These are phyloP conservation scores for Gaultheria prostrata DNA, from an alignment of 148 eudicot genomes.

Conservation along the genomic window DNA sequence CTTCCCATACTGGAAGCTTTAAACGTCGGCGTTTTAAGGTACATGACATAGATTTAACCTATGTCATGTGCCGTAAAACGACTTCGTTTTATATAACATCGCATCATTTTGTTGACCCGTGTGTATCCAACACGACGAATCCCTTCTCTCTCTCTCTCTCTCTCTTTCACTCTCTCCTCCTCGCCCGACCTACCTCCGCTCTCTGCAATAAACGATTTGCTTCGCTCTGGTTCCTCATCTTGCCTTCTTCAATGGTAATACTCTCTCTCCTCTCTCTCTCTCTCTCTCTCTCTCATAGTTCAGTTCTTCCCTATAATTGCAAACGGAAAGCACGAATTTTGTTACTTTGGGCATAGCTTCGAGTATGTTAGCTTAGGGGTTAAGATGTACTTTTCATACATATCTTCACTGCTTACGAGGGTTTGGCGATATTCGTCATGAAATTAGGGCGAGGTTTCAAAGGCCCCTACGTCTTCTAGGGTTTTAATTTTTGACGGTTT, in stretches of 20 bases:
- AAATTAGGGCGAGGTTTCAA: not conserved
- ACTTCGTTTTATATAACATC: no score
- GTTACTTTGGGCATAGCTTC: not conserved
- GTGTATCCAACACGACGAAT: no score
- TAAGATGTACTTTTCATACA: no score
- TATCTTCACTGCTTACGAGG: not conserved
- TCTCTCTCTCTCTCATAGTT: no score
- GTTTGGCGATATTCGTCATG: not conserved
- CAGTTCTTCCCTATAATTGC: not conserved
- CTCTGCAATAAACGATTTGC: not conserved
- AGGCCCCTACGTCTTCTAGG: not conserved
- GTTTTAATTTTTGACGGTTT: not conserved
- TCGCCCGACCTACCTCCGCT: not conserved
- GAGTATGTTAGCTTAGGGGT: not conserved
- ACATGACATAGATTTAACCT: no score
- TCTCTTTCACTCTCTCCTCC: not conserved
- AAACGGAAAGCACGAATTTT: not conserved
- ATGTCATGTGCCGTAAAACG: no score
- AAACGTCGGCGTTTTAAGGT: no score
- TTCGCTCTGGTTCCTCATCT: not conserved
- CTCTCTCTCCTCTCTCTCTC: slow-evolving; percentile 5
- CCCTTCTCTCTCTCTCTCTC: not conserved
- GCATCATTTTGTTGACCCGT: no score
- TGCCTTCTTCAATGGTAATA: not conserved
- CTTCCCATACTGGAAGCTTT: no score